Evolutionary conservation across 2,329 filamentous ascomycete genomes (phyloP).

Genomic region (Colletotrichum ledebouriae): DNA sequence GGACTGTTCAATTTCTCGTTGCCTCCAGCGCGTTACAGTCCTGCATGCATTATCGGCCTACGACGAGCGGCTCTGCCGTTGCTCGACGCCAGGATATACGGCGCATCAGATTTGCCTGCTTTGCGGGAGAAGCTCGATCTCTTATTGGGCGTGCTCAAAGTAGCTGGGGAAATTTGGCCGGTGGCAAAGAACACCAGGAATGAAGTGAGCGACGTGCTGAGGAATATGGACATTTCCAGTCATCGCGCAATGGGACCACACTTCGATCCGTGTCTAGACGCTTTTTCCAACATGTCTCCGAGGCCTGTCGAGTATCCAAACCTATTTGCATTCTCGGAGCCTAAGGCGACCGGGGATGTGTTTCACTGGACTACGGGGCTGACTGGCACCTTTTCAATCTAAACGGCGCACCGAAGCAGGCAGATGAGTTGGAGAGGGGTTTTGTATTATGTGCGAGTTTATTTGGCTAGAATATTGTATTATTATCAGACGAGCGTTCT

Average conservation of each 20-base stretch:
- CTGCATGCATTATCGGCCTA: conserved; percentile 46
- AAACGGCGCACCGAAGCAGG: background rate
- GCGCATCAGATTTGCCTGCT: conserved; percentile 49
- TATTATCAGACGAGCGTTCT: too few species aligned
- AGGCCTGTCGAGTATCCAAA: background rate
- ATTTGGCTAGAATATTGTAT: background rate
- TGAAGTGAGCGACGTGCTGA: conserved; percentile 31
- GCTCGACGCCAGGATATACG: conserved; percentile 52
- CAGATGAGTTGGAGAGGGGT: background rate
- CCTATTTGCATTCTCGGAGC: conserved; percentile 25
- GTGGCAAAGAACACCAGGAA: conserved; percentile 48
- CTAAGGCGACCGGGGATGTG: conserved; percentile 22
- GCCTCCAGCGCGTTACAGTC: conserved; percentile 48
- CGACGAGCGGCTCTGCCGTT: conserved; percentile 49
- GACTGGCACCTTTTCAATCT: conserved; percentile 13
- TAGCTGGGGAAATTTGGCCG: conserved; percentile 51
- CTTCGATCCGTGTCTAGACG: conserved; percentile 16
- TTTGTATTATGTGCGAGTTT: background rate
- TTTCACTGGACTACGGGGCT: conserved; percentile 30
- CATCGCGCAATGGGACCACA: conserved; percentile 1
- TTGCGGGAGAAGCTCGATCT: conserved; percentile 51
- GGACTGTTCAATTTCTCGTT: conserved; percentile 50
- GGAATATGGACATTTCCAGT: conserved; percentile 5
- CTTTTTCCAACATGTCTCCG: conserved; percentile 31
- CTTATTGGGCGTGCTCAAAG: conserved; percentile 48